Conservation (phyloP, 1,284 basidiomycete species). For the Bondarzewia mesenterica region DNA sequence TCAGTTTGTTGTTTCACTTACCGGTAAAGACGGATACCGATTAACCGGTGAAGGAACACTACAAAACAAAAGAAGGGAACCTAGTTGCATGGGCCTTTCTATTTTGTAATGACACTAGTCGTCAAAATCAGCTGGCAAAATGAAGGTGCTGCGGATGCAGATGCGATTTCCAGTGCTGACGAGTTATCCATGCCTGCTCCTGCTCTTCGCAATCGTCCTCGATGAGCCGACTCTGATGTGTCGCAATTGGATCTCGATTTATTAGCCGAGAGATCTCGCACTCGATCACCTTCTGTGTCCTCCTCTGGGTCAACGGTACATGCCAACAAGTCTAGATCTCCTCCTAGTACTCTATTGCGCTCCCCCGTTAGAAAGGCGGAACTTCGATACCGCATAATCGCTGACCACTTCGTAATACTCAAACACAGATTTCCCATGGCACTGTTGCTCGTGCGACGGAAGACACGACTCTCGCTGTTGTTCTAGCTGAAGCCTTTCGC, state of each 20-base stretch:
- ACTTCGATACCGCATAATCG: slow-evolving; percentile 6
- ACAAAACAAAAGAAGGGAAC: no score
- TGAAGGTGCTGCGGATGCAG: slow-evolving; percentile 27
- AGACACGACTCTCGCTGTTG: slow-evolving; percentile 96
- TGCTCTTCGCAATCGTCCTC: slow-evolving; percentile 13
- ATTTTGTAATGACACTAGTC: no score
- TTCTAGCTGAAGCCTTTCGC: slow-evolving; percentile 95
- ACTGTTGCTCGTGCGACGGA: slow-evolving; percentile 85
- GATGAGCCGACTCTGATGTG: slow-evolving; percentile 51
- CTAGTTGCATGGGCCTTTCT: no score
- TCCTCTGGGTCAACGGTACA: slow-evolving; percentile 64
- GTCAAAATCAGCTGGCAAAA: slow-evolving; percentile 90
- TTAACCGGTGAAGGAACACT: no score
- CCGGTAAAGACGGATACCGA: no score
- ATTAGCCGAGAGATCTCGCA: slow-evolving; percentile 14
- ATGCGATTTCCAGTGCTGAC: slow-evolving; percentile 11
- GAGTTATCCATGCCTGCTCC: slow-evolving; percentile 16
- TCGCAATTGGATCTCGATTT: slow-evolving; percentile 47
- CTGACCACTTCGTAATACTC: slow-evolving; percentile 9
- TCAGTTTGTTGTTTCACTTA: no score
- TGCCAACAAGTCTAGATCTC: slow-evolving; percentile 27
- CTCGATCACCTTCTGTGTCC: slow-evolving; percentile 40
- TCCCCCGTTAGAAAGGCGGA: no score
- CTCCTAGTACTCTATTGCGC: slow-evolving; percentile 16
- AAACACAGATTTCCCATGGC: slow-evolving; percentile 38